These are phyloP conservation scores for Candida coquimbonensis DNA, from an alignment of 805 yeast genomes.

Conservation along the genomic window DNA sequence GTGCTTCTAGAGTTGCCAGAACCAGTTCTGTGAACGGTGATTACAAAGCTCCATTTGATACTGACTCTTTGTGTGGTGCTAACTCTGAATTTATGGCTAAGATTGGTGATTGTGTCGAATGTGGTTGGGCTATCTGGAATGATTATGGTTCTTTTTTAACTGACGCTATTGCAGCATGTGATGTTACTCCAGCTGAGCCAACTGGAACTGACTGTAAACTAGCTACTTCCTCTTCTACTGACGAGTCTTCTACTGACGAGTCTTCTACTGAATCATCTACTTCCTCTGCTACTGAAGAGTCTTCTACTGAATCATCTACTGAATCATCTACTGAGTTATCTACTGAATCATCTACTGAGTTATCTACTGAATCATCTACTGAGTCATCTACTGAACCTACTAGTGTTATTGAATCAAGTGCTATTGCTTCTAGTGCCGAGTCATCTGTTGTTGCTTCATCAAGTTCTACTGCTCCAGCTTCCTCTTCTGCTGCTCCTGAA, in stretches of 20 bases:
- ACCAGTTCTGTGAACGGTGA: neutral
- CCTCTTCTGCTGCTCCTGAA: too few relatives aligned
- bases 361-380: neutral
- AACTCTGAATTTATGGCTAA: constrained; percentile 8
- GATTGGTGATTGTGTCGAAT: constrained; percentile 24
- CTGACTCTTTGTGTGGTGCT: constrained; percentile 15
- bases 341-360: too few relatives aligned
- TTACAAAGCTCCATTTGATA: constrained; percentile 3
- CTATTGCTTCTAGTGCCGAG: neutral
- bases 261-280: neutral
- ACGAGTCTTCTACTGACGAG: neutral
- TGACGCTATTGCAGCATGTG: constrained; percentile 14
- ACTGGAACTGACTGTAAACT: constrained; percentile 1
- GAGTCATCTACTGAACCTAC: neutral
- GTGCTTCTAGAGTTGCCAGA: too few relatives aligned
- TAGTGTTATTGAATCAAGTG: too few relatives aligned
- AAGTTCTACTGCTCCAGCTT: neutral
- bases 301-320: too few relatives aligned
- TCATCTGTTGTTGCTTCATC: neutral
- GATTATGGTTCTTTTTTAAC: constrained; percentile 21
- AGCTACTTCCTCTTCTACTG: neutral
- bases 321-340: too few relatives aligned
- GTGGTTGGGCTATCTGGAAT: constrained; percentile 31
- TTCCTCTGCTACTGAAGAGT: neutral
- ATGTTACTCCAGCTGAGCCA: constrained; percentile 15